These are phyloP conservation scores for Neofusicoccum umdonicola DNA, from an alignment of 2,329 filamentous ascomycete genomes.

Conservation along the genomic window DNA sequence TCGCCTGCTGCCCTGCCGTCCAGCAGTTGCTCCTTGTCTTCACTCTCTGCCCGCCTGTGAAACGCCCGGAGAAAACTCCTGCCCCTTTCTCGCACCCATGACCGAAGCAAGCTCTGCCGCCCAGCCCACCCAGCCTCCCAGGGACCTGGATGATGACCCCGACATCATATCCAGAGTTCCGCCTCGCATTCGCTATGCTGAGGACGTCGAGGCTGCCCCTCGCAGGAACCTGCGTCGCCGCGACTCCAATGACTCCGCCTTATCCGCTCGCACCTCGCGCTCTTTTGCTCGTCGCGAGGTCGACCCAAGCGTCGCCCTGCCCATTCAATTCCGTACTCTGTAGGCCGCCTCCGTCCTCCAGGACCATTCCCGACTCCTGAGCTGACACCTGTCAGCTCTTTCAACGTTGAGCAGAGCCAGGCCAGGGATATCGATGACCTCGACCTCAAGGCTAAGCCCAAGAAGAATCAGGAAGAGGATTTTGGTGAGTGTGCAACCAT, in stretches of 20 bases:
- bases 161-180: conserved; percentile 1
- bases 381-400: conserved; percentile 31
- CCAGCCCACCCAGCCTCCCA: neutral
- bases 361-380: neutral
- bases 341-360: conserved; percentile 16
- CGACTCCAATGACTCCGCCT: conserved; percentile 23
- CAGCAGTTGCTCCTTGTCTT: neutral
- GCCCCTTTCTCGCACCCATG: neutral
- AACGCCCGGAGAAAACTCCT: neutral
- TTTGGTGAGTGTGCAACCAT: conserved; percentile 27
- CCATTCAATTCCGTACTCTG: conserved; percentile 45
- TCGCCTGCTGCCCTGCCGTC: neutral
- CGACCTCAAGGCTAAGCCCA: conserved; percentile 24
- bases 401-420: conserved; percentile 40
- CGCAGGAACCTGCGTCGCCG: conserved; percentile 23
- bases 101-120: neutral
- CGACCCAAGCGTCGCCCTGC: conserved; percentile 43
- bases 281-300: conserved; percentile 37
- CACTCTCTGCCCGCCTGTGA: neutral
- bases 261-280: conserved; percentile 36
- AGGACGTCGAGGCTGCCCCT: conserved; percentile 35
- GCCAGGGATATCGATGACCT: conserved; percentile 22
- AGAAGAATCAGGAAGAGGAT: conserved; percentile 33
- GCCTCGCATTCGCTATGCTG: conserved; percentile 29
- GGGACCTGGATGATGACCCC: neutral